Percentiles rank a stretch among this genome's conserved stretches.
Evolutionary conservation across 108 stramenopile genomes (phyloP).

Genomic region (Cyclotella baltica): DNA sequence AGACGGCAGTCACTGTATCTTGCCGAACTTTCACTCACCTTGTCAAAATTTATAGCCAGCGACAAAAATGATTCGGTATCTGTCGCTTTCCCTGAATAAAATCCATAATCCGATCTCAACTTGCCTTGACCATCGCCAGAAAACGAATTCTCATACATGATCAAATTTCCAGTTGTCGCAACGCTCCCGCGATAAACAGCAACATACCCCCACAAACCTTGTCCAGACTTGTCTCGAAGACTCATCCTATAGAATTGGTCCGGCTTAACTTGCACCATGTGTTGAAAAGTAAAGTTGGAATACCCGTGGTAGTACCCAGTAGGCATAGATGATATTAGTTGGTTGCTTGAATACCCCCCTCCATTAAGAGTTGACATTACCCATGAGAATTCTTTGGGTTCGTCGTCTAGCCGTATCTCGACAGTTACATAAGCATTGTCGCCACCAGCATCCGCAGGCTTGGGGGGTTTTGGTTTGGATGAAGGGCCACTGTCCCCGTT

Average conservation of each 20-base stretch:
- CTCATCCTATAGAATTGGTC: constrained; percentile 44
- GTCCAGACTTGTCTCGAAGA: constrained; percentile 35
- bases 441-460: constrained; percentile 6
- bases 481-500: constrained; percentile 1
- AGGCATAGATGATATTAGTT: constrained; percentile 35
- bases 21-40: constrained; percentile 13
- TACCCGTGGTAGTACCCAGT: constrained; percentile 33
- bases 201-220: constrained; percentile 43
- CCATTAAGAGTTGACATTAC: constrained; percentile 20
- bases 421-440: constrained; percentile 25
- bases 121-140: neutral
- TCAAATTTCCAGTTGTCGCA: constrained; percentile 23
- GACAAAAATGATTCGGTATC: constrained; percentile 29
- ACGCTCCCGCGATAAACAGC: constrained; percentile 39
- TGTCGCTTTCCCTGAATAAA: constrained; percentile 43
- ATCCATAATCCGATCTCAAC: constrained; percentile 35
- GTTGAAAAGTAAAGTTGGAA: constrained; percentile 43
- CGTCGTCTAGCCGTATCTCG: constrained; percentile 38
- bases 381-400: constrained; percentile 46
- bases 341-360: neutral
- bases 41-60: constrained; percentile 38
- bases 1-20: too few relatives aligned
- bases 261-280: constrained; percentile 25
- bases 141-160: constrained; percentile 44
- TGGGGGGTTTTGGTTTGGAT: too few relatives aligned